Conservation (phyloP, 164 flowering plant genomes). For the Macadamia tetraphylla region DNA sequence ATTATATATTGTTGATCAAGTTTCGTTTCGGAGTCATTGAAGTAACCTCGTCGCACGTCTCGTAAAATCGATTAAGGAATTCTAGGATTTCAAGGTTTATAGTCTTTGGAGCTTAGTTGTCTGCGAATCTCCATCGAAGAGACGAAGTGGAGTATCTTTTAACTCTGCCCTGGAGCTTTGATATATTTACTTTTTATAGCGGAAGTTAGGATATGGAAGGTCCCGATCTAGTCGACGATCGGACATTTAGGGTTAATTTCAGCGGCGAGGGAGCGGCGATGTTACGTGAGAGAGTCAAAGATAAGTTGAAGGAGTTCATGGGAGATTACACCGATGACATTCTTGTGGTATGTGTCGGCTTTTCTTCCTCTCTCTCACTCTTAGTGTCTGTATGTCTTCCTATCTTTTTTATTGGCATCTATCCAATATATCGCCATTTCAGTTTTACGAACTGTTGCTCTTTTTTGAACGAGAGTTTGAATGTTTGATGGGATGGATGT, state of each 20-base stretch:
- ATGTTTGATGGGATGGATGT: too few relatives aligned
- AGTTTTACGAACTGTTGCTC: too few relatives aligned
- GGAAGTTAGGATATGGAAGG: constrained; percentile 31
- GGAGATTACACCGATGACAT: constrained; percentile 91
- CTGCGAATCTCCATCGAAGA: neutral
- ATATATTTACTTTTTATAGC: neutral
- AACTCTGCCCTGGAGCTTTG: too few relatives aligned
- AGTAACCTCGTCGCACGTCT: too few relatives aligned
- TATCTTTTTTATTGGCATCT: too few relatives aligned
- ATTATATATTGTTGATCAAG: too few relatives aligned
- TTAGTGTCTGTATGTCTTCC: neutral
- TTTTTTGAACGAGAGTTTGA: too few relatives aligned
- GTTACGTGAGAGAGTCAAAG: constrained; percentile 49
- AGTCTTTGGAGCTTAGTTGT: neutral
- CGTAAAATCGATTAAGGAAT: too few relatives aligned
- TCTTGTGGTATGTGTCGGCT: constrained; percentile 59
- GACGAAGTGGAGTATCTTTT: neutral
- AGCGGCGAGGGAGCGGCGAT: constrained; percentile 47
- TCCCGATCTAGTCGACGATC: constrained; percentile 34
- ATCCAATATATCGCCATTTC: too few relatives aligned
- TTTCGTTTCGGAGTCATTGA: too few relatives aligned
- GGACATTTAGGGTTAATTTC: constrained; percentile 58
- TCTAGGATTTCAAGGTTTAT: too few relatives aligned
- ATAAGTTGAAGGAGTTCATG: constrained; percentile 82
- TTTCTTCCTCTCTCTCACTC: neutral